Percentiles rank a stretch among this genome's conserved stretches.
Conservation (phyloP, 805 yeast species). For the Schwanniomyces yamadae region DNA sequence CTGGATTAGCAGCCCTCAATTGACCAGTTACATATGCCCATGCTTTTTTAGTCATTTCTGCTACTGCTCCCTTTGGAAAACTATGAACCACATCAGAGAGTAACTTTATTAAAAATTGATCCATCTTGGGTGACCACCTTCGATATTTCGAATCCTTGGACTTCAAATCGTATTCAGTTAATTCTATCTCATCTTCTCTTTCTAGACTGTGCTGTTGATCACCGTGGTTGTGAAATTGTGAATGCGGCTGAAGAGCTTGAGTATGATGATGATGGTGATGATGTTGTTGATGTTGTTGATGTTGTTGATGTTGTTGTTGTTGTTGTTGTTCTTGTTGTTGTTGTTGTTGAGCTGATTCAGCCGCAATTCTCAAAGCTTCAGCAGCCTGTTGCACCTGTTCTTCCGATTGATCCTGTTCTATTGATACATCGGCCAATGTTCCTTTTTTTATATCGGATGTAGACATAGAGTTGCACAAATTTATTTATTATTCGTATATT, state of each 20-base stretch:
- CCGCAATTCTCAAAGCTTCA: conserved; percentile 20
- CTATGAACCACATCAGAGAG: conserved; percentile 38
- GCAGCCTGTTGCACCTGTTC: conserved; percentile 18
- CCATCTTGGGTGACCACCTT: conserved; percentile 41
- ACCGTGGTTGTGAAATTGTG: conserved; percentile 8
- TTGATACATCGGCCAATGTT: conserved; percentile 3
- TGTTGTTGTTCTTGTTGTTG: conserved; percentile 13
- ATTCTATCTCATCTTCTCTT: conserved; percentile 13
- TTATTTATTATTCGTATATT: neutral
- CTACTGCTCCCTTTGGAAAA: conserved; percentile 27
- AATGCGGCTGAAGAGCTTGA: conserved; percentile 9
- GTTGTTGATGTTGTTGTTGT: conserved; percentile 11
- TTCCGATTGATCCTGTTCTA: conserved; percentile 2
- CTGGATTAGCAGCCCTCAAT: conserved; percentile 36
- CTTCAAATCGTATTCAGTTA: conserved; percentile 31
- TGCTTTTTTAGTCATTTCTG: conserved; percentile 35
- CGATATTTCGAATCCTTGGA: conserved; percentile 36
- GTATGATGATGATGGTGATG: too few species aligned
- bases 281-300: conserved; percentile 11
- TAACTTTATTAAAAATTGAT: conserved; percentile 29
- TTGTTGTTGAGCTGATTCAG: conserved; percentile 14
- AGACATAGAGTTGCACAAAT: conserved; percentile 4
- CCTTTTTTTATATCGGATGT: conserved; percentile 6
- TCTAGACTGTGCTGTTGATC: too few species aligned
- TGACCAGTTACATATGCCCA: conserved; percentile 39